These are phyloP conservation scores for Aspergillus puulaauensis DNA, from an alignment of 2,329 filamentous ascomycete species.

Conservation along the genomic window DNA sequence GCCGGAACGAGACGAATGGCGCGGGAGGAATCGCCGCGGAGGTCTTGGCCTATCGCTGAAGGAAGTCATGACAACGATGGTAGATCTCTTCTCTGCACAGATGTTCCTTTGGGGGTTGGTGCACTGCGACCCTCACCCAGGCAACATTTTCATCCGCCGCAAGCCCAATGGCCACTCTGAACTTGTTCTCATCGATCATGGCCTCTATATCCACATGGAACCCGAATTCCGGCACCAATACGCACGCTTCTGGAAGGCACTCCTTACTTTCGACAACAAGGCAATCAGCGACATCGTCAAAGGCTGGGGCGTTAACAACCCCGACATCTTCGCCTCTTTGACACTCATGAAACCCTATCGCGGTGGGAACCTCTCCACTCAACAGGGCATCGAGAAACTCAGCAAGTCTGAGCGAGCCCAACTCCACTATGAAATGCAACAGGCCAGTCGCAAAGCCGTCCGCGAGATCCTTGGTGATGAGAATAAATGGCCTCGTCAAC, in stretches of 20 bases:
- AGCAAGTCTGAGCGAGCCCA: slow-evolving; percentile 56
- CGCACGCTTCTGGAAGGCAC: slow-evolving; percentile 84
- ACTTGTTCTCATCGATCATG: slow-evolving; percentile 94
- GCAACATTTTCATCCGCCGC: slow-evolving; percentile 93
- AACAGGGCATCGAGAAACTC: slow-evolving; percentile 53
- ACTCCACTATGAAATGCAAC: slow-evolving; percentile 75
- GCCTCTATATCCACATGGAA: slow-evolving; percentile 89
- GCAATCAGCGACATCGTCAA: slow-evolving; percentile 71
- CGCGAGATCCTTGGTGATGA: slow-evolving; percentile 81
- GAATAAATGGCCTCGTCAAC: slow-evolving; percentile 83
- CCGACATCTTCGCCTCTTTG: slow-evolving; percentile 87
- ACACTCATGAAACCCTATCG: slow-evolving; percentile 89
- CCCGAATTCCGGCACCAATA: slow-evolving; percentile 84
- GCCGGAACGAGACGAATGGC: slow-evolving; percentile 77
- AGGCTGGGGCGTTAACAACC: slow-evolving; percentile 83
- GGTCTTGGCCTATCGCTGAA: slow-evolving; percentile 80
- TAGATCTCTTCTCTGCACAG: slow-evolving; percentile 93
- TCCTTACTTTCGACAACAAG: slow-evolving; percentile 89
- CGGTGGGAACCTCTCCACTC: slow-evolving; percentile 71
- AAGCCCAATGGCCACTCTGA: slow-evolving; percentile 79
- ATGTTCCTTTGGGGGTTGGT: slow-evolving; percentile 97
- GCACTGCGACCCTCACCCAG: slow-evolving; percentile 95
- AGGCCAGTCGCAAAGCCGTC: slow-evolving; percentile 68
- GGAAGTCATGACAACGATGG: slow-evolving; percentile 94
- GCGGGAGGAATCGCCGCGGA: slow-evolving; percentile 68